Base-by-base conservation (phyloP, 352 stramenopile species). In the Globisporangium splendens region DNA sequence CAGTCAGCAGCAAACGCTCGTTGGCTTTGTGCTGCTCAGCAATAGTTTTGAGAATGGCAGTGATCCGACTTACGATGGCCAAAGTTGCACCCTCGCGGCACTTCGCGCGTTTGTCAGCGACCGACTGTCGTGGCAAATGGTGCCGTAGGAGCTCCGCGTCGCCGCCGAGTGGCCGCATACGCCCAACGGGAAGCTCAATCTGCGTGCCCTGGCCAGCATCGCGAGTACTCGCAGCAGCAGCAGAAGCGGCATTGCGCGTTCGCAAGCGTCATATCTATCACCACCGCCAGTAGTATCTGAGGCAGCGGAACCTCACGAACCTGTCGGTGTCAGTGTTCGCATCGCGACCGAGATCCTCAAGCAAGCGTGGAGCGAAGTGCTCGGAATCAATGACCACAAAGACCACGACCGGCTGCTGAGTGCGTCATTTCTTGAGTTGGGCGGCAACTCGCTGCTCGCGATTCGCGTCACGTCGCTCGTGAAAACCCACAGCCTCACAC, bases 111-210 rank as follows among this genome's bases (percentile, higher is more conserved):
- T 70, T n/a, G 59, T 81, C 8, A 38, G 58, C 12, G 38, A 64
- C 14, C 65, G 65, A 20, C 61, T 93, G 6, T 77, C 83, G 4
- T 53, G 68, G 0, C 81, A 93, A 59, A 93, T 93, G 84, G 69
- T 91, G 0, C 84, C 84, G 21, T 61, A 75, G 5, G 70, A 75
- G 46, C 70, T 87, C 24, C 53, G 71, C 5, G 21, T 73, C 17
- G 57, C 91, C 14, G 61, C 65, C 17, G 28, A 58, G 20, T 78
- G 86, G 68, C 83, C 85, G 17, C 69, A 83, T 0, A 91, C 75
- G 14, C 70, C 77, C 0, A 95, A 93, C 46, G 83, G 83, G 7
- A 95, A 95, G 49, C 67, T 95, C 10, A 70, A 89, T 62, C 54
- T 81, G 1, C 62, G 72, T 18, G 70, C 68, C 5, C 61, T 95